Percentiles rank a stretch among this genome's conserved stretches.
These are phyloP conservation scores for Ensete glaucum DNA, from an alignment of 176 grass and related monocot species.

Conservation along the genomic window DNA sequence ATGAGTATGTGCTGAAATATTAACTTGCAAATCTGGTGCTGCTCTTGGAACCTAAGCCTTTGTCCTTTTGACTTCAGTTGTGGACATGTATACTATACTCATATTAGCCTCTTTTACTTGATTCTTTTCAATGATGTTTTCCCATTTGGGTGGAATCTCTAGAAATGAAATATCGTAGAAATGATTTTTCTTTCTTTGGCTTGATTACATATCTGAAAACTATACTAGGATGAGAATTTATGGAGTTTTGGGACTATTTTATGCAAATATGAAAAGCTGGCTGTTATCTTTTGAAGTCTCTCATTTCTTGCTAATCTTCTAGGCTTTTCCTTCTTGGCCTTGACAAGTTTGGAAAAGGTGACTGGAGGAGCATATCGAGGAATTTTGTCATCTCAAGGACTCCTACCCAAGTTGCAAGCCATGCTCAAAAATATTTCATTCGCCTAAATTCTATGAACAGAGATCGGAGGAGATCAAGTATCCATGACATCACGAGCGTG, in stretches of 20 bases:
- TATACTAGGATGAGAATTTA: background rate
- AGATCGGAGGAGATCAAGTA: slow-evolving; percentile 83
- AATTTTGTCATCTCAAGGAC: slow-evolving; percentile 92
- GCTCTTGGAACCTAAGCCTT: too few species aligned
- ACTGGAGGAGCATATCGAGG: slow-evolving; percentile 97
- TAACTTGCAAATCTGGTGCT: too few species aligned
- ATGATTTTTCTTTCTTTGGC: too few species aligned
- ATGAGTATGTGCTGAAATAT: too few species aligned
- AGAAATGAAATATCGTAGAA: too few species aligned
- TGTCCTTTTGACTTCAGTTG: too few species aligned
- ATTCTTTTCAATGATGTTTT: too few species aligned
- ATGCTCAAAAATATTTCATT: slow-evolving; percentile 98
- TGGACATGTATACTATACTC: too few species aligned
- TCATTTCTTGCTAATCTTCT: background rate
- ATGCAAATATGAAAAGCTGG: background rate
- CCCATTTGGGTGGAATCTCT: too few species aligned
- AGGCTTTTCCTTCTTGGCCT: slow-evolving; percentile 86
- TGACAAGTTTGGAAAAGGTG: slow-evolving; percentile 92
- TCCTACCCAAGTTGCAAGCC: slow-evolving; percentile 93
- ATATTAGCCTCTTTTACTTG: too few species aligned
- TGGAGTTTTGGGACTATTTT: background rate
- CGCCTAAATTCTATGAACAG: slow-evolving; percentile 85
- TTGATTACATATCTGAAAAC: background rate
- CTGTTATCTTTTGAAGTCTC: background rate
- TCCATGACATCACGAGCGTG: slow-evolving; percentile 91